phyloP scores from a whole-genome alignment of 371 early-diverging fungal genomes.

The Cokeromyces recurvatus region DNA sequence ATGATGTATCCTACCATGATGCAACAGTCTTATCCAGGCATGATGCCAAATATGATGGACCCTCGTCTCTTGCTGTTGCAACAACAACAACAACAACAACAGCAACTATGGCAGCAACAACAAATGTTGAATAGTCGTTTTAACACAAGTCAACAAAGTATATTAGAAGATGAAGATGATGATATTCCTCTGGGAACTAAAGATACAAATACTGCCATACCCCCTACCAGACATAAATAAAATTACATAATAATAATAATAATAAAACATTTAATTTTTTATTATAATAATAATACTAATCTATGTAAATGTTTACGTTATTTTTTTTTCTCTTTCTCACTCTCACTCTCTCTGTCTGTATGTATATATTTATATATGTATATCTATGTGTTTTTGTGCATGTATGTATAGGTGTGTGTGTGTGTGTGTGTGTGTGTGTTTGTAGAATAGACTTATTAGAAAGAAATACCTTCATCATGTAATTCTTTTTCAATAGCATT shows the following conservation, averaged over 20 bases:
- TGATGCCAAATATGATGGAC: constrained; percentile 24
- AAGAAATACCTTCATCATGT: constrained; percentile 37
- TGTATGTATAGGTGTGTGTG: too few species aligned
- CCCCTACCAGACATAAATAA: neutral
- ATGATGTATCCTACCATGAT: constrained; percentile 36
- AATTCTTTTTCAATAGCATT: constrained; percentile 58
- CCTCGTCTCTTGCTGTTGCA: constrained; percentile 16
- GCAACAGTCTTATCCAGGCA: constrained; percentile 15
- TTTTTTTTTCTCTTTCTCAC: too few species aligned
- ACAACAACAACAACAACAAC: constrained; percentile 14
- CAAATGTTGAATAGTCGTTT: constrained; percentile 14
- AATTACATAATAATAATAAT: too few species aligned
- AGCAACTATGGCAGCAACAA: constrained; percentile 22
- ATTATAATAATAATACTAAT: too few species aligned
- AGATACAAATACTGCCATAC: constrained; percentile 7
- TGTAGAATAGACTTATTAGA: too few species aligned
- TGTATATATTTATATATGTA: too few species aligned
- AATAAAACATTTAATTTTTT: too few species aligned
- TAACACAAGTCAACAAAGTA: constrained; percentile 13
- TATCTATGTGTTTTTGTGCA: too few species aligned
- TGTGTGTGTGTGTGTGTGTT: too few species aligned
- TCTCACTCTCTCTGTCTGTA: too few species aligned
- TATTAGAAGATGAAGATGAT: constrained; percentile 38
- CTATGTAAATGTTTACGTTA: too few species aligned
- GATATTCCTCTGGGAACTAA: constrained; percentile 27